These are phyloP conservation scores for Senna siamea DNA, from an alignment of 306 rosid genomes.

Conservation along the genomic window DNA sequence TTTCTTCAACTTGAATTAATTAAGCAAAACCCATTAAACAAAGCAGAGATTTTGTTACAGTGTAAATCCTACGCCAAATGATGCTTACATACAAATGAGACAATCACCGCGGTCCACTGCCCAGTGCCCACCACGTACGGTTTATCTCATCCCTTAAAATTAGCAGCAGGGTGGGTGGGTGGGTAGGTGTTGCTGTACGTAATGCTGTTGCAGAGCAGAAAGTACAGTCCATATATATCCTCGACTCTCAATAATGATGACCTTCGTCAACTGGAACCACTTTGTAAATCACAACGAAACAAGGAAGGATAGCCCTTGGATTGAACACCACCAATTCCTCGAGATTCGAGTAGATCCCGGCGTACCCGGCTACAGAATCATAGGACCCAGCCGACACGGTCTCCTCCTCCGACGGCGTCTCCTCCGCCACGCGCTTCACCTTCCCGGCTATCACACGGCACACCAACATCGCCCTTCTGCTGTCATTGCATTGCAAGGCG, in stretches of 20 bases:
- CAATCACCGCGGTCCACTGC: neutral
- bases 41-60: constrained; percentile 13
- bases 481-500: constrained; percentile 43
- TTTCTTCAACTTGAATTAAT: neutral
- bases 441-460: constrained; percentile 96
- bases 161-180: too few species aligned
- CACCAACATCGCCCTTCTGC: constrained; percentile 81
- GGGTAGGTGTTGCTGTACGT: too few species aligned
- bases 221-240: too few species aligned
- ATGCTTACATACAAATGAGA: neutral
- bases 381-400: constrained; percentile 47
- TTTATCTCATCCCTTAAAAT: too few species aligned
- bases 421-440: constrained; percentile 70
- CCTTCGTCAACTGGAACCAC: too few species aligned
- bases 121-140: neutral
- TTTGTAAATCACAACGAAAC: constrained; percentile 86
- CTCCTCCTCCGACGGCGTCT: constrained; percentile 57
- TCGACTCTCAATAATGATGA: too few species aligned
- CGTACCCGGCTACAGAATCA: constrained; percentile 75
- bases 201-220: neutral
- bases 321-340: constrained; percentile 82
- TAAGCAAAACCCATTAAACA: neutral
- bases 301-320: constrained; percentile 89
- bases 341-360: constrained; percentile 77
- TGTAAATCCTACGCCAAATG: neutral